phyloP scores from a whole-genome alignment of 768 basidiomycete genomes.

The Hygrophorus russula region DNA sequence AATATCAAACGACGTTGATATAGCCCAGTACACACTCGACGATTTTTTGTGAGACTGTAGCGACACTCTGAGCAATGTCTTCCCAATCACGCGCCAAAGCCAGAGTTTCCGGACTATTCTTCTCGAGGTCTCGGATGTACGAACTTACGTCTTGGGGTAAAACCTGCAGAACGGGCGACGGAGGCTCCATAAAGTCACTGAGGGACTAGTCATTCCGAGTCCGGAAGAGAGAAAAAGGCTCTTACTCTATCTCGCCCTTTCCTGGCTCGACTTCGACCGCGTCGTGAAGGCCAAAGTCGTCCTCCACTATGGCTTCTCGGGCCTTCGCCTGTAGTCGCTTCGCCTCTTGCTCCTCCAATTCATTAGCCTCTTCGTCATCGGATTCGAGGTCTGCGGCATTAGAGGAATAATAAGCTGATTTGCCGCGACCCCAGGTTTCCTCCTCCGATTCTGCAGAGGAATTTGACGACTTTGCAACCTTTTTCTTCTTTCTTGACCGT shows the following conservation, averaged over 20 bases:
- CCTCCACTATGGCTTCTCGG: constrained; percentile 58
- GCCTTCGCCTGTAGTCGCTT: constrained; percentile 66
- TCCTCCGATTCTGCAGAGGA: constrained; percentile 25
- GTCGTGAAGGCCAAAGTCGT: constrained; percentile 79
- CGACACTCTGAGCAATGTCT: constrained; percentile 45
- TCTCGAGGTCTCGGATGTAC: constrained; percentile 59
- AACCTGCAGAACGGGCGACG: constrained; percentile 21
- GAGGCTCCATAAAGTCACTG: constrained; percentile 29
- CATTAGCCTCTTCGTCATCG: constrained; percentile 82
- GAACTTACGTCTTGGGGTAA: constrained; percentile 47
- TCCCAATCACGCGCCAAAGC: constrained; percentile 82
- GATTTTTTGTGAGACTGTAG: constrained; percentile 41
- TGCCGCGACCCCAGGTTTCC: constrained; percentile 76
- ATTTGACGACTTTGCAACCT: constrained; percentile 11
- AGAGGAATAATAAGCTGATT: constrained; percentile 77
- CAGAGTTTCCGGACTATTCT: constrained; percentile 64
- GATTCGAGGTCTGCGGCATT: constrained; percentile 74
- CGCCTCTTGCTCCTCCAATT: constrained; percentile 83
- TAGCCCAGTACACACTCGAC: constrained; percentile 27
- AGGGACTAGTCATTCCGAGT: not conserved
- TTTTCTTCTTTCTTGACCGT: constrained; percentile 14
- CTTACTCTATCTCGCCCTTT: constrained; percentile 22
- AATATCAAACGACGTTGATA: not conserved
- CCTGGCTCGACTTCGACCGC: constrained; percentile 25
- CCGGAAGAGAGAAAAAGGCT: constrained; percentile 2